Conservation (phyloP, 805 yeast genomes). For the Metschnikowia dekortorum region DNA sequence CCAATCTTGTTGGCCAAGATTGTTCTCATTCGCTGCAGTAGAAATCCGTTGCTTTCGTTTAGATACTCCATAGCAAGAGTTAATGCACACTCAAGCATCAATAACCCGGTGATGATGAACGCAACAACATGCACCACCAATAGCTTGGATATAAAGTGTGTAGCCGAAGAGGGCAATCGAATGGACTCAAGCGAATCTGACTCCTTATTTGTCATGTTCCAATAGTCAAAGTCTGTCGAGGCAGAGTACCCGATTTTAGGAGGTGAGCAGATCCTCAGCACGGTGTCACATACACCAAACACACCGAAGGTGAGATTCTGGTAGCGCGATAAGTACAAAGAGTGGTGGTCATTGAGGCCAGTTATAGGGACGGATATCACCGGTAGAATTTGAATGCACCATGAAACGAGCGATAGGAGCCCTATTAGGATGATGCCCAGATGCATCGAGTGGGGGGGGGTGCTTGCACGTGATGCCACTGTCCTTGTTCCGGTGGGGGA, state of each 20-base stretch:
- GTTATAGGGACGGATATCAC: constrained; percentile 41
- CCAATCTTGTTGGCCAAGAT: background rate
- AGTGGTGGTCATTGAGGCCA: constrained; percentile 19
- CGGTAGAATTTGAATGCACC: constrained; percentile 35
- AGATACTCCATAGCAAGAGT: constrained; percentile 1
- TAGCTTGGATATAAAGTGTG: constrained; percentile 37
- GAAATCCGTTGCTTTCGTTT: background rate
- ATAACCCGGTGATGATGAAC: constrained; percentile 26
- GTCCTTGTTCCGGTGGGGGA: background rate
- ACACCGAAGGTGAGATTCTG: constrained; percentile 38
- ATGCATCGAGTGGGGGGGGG: constrained; percentile 18
- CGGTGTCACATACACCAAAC: constrained; percentile 38
- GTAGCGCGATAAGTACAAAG: constrained; percentile 29
- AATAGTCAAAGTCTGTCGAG: background rate
- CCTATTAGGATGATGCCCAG: constrained; percentile 28
- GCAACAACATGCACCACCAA: constrained; percentile 40
- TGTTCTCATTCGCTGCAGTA: background rate
- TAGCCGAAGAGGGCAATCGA: constrained; percentile 37
- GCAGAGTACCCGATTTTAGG: constrained; percentile 36
- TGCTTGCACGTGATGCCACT: background rate
- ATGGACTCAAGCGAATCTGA: constrained; percentile 11
- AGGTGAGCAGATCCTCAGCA: constrained; percentile 25
- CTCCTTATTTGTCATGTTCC: background rate
- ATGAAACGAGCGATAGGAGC: constrained; percentile 26
- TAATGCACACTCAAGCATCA: constrained; percentile 8